Conservation (phyloP, 2,329 filamentous ascomycete genomes). For the Helicocarpus griseus region DNA sequence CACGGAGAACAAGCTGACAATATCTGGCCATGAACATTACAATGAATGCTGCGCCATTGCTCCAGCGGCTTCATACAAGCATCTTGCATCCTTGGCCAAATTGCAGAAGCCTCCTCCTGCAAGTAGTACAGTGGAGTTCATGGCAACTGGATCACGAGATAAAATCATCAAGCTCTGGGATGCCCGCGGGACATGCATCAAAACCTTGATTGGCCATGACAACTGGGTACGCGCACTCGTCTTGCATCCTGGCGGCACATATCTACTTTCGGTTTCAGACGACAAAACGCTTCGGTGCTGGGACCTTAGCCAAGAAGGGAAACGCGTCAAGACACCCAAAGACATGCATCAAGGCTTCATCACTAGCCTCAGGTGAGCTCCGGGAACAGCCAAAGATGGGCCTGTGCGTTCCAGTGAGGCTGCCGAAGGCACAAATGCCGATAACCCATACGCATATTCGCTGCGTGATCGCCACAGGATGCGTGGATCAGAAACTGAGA, state of each 20-base stretch:
- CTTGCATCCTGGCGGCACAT: slow-evolving; percentile 78
- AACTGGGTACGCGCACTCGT: slow-evolving; percentile 74
- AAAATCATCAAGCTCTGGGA: slow-evolving; percentile 78
- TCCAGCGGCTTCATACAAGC: slow-evolving; percentile 58
- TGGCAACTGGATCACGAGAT: slow-evolving; percentile 72
- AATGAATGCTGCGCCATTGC: slow-evolving; percentile 72
- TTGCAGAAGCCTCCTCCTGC: slow-evolving; percentile 64
- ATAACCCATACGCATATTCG: slow-evolving; percentile 49
- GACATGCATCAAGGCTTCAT: slow-evolving; percentile 70
- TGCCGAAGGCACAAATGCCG: neutral
- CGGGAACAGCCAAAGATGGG: slow-evolving; percentile 54
- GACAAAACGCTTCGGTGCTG: slow-evolving; percentile 78
- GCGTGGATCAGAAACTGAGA: slow-evolving; percentile 64
- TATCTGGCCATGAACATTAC: slow-evolving; percentile 68
- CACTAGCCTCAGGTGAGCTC: slow-evolving; percentile 69
- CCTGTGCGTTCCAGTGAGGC: slow-evolving; percentile 5
- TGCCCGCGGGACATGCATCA: slow-evolving; percentile 49
- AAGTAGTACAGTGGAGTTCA: slow-evolving; percentile 63
- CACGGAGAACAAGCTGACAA: slow-evolving; percentile 58
- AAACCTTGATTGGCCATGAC: slow-evolving; percentile 68
- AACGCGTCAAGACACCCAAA: slow-evolving; percentile 64
- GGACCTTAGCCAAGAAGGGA: slow-evolving; percentile 66
- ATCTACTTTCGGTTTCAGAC: slow-evolving; percentile 65
- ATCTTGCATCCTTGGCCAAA: slow-evolving; percentile 61
- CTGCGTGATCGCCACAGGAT: slow-evolving; percentile 69